phyloP scores from a whole-genome alignment of 257 asterid genomes.

The Cinchona pubescens region DNA sequence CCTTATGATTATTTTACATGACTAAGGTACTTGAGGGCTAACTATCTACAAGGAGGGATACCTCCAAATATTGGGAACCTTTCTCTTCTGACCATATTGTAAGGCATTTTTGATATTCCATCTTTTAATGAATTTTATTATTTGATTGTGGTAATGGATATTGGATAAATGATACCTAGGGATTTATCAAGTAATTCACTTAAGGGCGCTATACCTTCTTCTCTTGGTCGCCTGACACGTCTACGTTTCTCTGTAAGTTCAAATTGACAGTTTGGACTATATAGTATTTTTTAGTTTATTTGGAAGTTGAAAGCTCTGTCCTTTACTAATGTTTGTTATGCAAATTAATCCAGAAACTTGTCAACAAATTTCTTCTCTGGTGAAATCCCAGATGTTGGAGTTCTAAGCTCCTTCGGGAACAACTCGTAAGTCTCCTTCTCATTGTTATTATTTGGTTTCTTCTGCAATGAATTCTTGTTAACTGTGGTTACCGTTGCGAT shows the following conservation, averaged over 20 bases:
- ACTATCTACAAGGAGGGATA: conserved; percentile 91
- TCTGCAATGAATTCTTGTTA: background rate
- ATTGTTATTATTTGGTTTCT: background rate
- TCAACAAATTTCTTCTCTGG: conserved; percentile 91
- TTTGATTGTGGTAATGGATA: conserved; percentile 6
- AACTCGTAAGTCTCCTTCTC: conserved; percentile 59
- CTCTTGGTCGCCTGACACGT: conserved; percentile 73
- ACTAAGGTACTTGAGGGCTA: conserved; percentile 73
- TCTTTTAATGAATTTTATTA: background rate
- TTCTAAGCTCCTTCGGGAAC: conserved; percentile 70
- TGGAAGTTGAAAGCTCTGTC: conserved; percentile 3
- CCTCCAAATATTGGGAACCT: conserved; percentile 86
- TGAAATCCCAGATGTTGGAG: conserved; percentile 92
- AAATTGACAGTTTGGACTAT: background rate
- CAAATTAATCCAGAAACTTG: conserved; percentile 54
- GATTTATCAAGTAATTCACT: conserved; percentile 91
- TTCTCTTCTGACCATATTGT: conserved; percentile 71
- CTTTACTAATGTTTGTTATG: background rate
- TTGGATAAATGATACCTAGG: conserved; percentile 33
- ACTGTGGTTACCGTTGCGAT: too few species aligned
- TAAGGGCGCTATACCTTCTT: conserved; percentile 86
- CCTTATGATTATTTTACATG: background rate
- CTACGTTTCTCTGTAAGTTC: conserved; percentile 67
- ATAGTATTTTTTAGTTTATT: background rate
- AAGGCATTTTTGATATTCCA: conserved; percentile 30